phyloP scores from a whole-genome alignment of 352 stramenopile genomes.

The Pythium phragmitis region DNA sequence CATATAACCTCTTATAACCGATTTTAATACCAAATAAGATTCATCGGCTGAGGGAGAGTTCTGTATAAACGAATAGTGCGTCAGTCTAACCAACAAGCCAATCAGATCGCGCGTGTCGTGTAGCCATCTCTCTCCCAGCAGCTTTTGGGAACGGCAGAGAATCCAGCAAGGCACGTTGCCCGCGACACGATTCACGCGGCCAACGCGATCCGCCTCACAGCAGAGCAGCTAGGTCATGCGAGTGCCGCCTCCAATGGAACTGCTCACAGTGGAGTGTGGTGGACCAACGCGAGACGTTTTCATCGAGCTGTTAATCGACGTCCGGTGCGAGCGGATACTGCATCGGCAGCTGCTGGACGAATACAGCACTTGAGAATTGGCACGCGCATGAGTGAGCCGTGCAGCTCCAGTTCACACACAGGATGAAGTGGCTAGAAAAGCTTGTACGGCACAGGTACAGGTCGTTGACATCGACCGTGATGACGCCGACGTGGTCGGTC shows the following conservation, averaged over 20 bases:
- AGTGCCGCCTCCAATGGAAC: no score
- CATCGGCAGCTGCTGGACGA: constrained; percentile 6
- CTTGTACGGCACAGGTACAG: constrained; percentile 50
- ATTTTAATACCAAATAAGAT: background rate
- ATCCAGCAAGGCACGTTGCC: no score
- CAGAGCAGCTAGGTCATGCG: no score
- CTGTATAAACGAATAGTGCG: background rate
- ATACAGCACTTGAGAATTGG: constrained; percentile 10
- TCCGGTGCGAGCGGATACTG: constrained; percentile 3
- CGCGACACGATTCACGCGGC: no score
- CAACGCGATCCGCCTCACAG: no score
- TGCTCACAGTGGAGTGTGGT: no score
- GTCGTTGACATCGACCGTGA: constrained; percentile 44
- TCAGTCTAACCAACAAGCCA: background rate
- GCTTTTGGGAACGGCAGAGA: no score
- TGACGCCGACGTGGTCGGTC: constrained; percentile 26
- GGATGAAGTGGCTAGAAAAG: constrained; percentile 6
- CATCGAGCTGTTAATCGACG: background rate
- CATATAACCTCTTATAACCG: background rate
- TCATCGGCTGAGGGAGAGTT: background rate
- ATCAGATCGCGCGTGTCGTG: background rate
- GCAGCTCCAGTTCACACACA: background rate
- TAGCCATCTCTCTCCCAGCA: background rate
- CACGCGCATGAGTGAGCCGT: background rate
- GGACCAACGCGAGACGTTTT: constrained; percentile 12